Evolutionary conservation across 148 eudicot species (phyloP), one percentile per base, ranked within the genome.

Genomic region (Rhododendron ovatum): DNA sequence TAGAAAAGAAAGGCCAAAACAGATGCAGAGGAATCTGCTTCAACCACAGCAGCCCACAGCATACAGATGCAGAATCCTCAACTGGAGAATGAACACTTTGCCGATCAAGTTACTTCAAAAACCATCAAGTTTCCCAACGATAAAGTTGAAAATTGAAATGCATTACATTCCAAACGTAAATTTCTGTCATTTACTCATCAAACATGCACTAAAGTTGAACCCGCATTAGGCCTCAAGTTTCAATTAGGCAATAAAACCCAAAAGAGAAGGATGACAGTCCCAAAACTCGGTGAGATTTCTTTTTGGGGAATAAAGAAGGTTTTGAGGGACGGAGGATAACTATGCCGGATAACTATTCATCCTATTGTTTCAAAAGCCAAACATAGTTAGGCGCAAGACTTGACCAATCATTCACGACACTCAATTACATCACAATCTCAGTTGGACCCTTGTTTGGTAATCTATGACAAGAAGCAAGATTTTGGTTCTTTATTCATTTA

Each of bases 21-120:
- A 82, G 63, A 84, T 18, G 28, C 84, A 61, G 71, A 73, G 73
- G 77, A 82, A 61, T 24, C 33, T 43, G 57, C 50, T 41, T 45
- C 57, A 78, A n/a, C 20, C 12, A 20, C 57, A 45, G 48, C 82
- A 78, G 33, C 82, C n/a, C 82, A 45, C 50, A 78, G 55, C 11
- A 51, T 13, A 13, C 81, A 78, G 53, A 78, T 26, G 55, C 55
- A 51, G 28, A 78, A 78, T 45, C 55, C 30, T 78, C 2, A 24
- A 7, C 81, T 30, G 76, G 35, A 12, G 39, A 39, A 28, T 8
- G 73, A 67, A 67, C 33, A 28, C 35, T n/a, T 24, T 24, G 26
- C 6, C 55, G 1, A 67, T 67, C 26, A 65, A n/a, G 4, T 24
- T 24, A 7, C 73, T 26, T 9, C 4, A 65, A 7, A 26, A 8